Evolutionary conservation across 257 asterid genomes (phyloP), one percentile per base, ranked within the genome.

Genomic region (Linaria vulgaris): DNA sequence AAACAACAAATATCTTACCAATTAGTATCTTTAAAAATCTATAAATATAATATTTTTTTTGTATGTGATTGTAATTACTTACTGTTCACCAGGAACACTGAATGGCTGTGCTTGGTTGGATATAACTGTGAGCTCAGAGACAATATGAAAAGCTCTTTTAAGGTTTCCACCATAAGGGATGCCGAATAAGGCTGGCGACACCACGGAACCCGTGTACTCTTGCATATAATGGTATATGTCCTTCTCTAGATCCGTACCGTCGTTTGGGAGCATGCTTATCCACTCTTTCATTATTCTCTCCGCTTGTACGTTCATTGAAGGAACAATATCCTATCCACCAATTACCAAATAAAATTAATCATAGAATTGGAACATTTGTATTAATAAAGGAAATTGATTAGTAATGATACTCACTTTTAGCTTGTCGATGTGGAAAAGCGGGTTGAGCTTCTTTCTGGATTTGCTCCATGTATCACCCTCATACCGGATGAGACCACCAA

Each of bases 391-490:
- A n/a, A n/a, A n/a, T n/a, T n/a, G n/a, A n/a, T n/a, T n/a, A n/a
- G n/a, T n/a, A n/a, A n/a, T n/a, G n/a, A n/a, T n/a, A n/a, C 61
- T 71, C 16, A 74, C 79, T 74, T 53, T 74, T 16, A 74, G 31
- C 11, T 37, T 74, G 15, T 74, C 71, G 41, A 63, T 24, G 43
- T 74, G 74, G 19, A 69, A 74, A 43, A 22, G 53, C 0, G 72
- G 72, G 24, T 64, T 74, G 14, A 69, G 37, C 48, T 15, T 56
- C 60, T 63, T 69, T 24, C 79, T 69, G 16, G 34, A 16, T 21
- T 74, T 37, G 68, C 49, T 63, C 75, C 79, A 74, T 38, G 69
- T 57, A 3, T 74, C 64, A 0, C 71, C 75, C 38, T 74, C 72
- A n/a, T n/a, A 53, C 7, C 63, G 61, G 50, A 69, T 45, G 24